Evolutionary conservation across 2,329 filamentous ascomycete species (phyloP), one percentile per base, ranked within the genome.

Genomic region (Cryphonectria naterciae): DNA sequence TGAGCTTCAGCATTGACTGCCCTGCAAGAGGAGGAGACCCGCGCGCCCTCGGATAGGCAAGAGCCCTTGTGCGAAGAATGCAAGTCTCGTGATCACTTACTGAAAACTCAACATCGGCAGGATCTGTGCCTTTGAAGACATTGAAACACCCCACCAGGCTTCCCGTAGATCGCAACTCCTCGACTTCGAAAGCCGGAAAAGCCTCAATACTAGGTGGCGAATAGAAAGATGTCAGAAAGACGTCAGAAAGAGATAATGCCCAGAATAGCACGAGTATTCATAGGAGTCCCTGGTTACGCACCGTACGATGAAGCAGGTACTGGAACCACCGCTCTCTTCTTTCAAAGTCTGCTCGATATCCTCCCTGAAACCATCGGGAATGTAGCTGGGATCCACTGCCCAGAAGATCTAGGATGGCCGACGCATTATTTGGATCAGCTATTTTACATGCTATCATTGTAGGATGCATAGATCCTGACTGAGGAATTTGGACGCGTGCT

Each of bases 281-380:
- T 4, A 28, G 17, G 2, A n/a, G 17, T 0, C 2, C 17, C 1
- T 41, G 10, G 15, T 7, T 37, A 25, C 35, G 8, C 13, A 70
- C 68, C 68, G 54, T 10, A 72, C 58, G 54, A 70, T 63, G 28
- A 52, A 65, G 35, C 65, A 68, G 1, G 68, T 66, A 22, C 65
- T 35, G 0, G n/a, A 35, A 4, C 60, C 28, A 28, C 32, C 65
- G 8, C n/a, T 67, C 22, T 72, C 35, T 25, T 70, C 25, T 17
- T 35, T 52, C 25, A 70, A 39, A 15, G 39, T 56, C 10, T 46
- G 22, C n/a, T 72, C 70, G 11, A 69, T 64, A 11, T 15, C 41
- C 49, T 19, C 35, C 56, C 22, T 25, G 1, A 32, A 39, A 5
- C 2, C 5, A 11, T 22, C 43, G 15, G 67, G 70, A 15, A 72